These are phyloP conservation scores for Rozella allomycis DNA, from an alignment of 371 early-diverging fungal genomes.

Conservation along the genomic window DNA sequence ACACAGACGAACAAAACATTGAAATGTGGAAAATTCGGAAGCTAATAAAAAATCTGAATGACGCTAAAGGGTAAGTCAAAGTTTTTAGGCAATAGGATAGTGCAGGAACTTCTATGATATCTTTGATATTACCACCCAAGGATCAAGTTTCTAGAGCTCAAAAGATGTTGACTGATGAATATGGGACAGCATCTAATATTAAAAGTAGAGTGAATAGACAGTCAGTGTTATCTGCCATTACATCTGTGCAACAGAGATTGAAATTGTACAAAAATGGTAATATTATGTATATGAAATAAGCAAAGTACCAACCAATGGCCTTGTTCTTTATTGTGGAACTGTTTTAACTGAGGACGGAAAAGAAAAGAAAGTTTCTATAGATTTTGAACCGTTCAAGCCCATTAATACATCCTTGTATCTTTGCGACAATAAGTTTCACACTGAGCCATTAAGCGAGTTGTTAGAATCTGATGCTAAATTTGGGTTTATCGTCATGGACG, in stretches of 20 bases:
- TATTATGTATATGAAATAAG: too few species aligned
- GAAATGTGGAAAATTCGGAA: constrained; percentile 95
- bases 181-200: constrained; percentile 99
- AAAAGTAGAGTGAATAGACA: constrained; percentile 97
- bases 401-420: constrained; percentile 98
- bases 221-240: constrained; percentile 94
- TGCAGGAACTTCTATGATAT: constrained; percentile 99
- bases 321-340: constrained; percentile 85
- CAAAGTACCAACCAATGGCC: not conserved
- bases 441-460: constrained; percentile 68
- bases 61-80: constrained; percentile 92
- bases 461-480: constrained; percentile 91
- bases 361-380: constrained; percentile 96
- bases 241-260: constrained; percentile 93
- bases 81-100: too few species aligned
- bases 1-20: constrained; percentile 31
- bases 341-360: constrained; percentile 95
- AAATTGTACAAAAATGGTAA: constrained; percentile 96
- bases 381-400: constrained; percentile 98
- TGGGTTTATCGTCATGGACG: constrained; percentile 99
- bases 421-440: constrained; percentile 99
- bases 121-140: constrained; percentile 77
- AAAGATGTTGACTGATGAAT: constrained; percentile 97
- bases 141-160: constrained; percentile 80
- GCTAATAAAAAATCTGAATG: constrained; percentile 83